A percentile compares a stretch with the other conserved stretches of the same genome.
phyloP scores from a whole-genome alignment of 768 basidiomycete species.

The Hemileccinum rubropunctum region DNA sequence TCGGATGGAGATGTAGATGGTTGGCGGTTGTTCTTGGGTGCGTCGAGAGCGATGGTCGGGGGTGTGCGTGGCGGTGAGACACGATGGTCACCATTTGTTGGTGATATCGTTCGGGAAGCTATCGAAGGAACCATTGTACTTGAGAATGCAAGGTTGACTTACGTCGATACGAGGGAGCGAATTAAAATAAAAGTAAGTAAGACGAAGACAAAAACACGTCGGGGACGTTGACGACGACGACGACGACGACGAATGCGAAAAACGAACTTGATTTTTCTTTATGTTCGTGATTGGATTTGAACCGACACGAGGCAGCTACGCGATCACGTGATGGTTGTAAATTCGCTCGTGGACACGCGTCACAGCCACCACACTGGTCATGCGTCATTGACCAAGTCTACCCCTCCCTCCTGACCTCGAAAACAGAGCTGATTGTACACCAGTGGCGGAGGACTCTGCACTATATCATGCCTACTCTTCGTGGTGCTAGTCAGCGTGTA shows the following conservation, averaged over 20 bases:
- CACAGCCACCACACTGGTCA: background rate
- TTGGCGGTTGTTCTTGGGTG: slow-evolving; percentile 32
- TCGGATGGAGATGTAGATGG: slow-evolving; percentile 40
- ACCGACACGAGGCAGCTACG: slow-evolving; percentile 36
- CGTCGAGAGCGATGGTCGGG: slow-evolving; percentile 26
- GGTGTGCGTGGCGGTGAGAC: slow-evolving; percentile 31
- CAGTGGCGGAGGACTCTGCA: too few species aligned
- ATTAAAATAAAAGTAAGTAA: background rate
- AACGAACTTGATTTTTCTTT: slow-evolving; percentile 28
- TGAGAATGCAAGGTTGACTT: slow-evolving; percentile 10
- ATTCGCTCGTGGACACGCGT: too few species aligned
- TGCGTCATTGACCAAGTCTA: too few species aligned
- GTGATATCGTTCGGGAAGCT: slow-evolving; percentile 26
- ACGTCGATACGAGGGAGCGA: slow-evolving; percentile 1
- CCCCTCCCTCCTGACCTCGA: too few species aligned
- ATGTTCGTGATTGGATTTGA: slow-evolving; percentile 21
- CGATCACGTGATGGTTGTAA: slow-evolving; percentile 34
- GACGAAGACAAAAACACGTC: slow-evolving; percentile 19
- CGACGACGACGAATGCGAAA: slow-evolving; percentile 6
- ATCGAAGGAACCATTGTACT: slow-evolving; percentile 22
- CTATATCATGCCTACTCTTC: too few species aligned
- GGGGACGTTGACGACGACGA: slow-evolving; percentile 15
- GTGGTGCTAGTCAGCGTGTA: too few species aligned
- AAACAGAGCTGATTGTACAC: too few species aligned
- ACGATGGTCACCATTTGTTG: slow-evolving; percentile 29